A percentile compares a stretch with the other conserved stretches of the same genome.
phyloP scores from a whole-genome alignment of 345 rosid species.

The Arabidopsis arenosa region DNA sequence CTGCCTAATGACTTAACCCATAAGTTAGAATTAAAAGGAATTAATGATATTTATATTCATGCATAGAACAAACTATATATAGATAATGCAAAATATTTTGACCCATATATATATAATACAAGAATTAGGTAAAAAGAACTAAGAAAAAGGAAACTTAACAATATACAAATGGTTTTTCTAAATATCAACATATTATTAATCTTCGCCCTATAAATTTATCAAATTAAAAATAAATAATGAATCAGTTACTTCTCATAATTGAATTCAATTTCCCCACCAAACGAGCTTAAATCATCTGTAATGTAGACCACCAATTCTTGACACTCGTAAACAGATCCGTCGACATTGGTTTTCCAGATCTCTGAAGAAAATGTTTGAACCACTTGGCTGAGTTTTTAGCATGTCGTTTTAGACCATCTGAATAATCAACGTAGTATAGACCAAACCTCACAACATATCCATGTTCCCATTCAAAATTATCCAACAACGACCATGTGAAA shows the following conservation, averaged over 20 bases:
- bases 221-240: not conserved
- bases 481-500: constrained; percentile 58
- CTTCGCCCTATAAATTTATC: not conserved
- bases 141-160: not conserved
- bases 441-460: constrained; percentile 56
- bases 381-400: constrained; percentile 62
- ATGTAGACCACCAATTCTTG: constrained; percentile 25
- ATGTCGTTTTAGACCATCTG: constrained; percentile 53
- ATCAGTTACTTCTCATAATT: too few species aligned
- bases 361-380: constrained; percentile 50
- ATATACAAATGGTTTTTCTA: too few species aligned
- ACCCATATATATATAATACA: not conserved
- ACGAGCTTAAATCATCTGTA: not conserved
- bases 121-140: not conserved
- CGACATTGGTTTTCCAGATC: not conserved
- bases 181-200: too few species aligned
- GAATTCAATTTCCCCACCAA: not conserved
- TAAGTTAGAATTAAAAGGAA: too few species aligned
- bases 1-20: too few species aligned
- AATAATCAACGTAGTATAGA: constrained; percentile 48
- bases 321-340: constrained; percentile 1
- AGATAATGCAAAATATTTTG: too few species aligned
- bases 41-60: too few species aligned
- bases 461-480: constrained; percentile 63
- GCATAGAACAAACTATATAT: too few species aligned